Evolutionary conservation across 306 rosid genomes (phyloP), one percentile per base, ranked within the genome.

Genomic region (Gastrolobium bilobum): DNA sequence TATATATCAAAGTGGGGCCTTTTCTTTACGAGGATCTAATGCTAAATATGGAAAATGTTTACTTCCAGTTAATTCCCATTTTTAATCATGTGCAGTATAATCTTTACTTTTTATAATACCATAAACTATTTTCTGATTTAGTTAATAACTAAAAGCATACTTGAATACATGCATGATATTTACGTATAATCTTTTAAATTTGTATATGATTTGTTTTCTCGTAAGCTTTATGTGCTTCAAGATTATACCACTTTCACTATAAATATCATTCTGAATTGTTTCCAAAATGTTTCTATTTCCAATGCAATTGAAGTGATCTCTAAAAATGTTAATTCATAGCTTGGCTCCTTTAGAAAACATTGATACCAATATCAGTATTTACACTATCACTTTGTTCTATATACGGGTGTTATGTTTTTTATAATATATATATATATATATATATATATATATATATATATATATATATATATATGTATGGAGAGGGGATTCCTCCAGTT

Each of bases 191-290:
- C 14, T 82, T 56, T 63, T 53, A 54, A 7, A 52, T 64, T 50
- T 62, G 14, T 52, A 33, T 59, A 40, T 47, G 10, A 40, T 14
- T 51, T 64, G 34, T 14, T 60, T 64, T 79, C 43, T 69, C 8
- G 71, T 29, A 60, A 71, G 39, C 46, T 47, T 78, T 78, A 35
- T 10, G n/a, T 79, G 43, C 69, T 68, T 46, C 54, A 47, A 68
- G 52, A 69, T 68, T 35, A 46, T 58, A 58, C 70, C 35, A 3
- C 9, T 42, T 68, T 13, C 7, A 14, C 68, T 73, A 44, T 73
- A 58, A 73, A 31, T 44, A 57, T 43, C 68, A 68, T 34, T 66
- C 10, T 68, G 51, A 78, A 31, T 35, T 48, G 14, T 51, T 35
- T 50, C 34, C 13, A 50, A 50, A 58, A 37, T 39, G 15, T 43